Base-by-base conservation (phyloP, 768 basidiomycete species). In the Xerocomellus dryophilus region DNA sequence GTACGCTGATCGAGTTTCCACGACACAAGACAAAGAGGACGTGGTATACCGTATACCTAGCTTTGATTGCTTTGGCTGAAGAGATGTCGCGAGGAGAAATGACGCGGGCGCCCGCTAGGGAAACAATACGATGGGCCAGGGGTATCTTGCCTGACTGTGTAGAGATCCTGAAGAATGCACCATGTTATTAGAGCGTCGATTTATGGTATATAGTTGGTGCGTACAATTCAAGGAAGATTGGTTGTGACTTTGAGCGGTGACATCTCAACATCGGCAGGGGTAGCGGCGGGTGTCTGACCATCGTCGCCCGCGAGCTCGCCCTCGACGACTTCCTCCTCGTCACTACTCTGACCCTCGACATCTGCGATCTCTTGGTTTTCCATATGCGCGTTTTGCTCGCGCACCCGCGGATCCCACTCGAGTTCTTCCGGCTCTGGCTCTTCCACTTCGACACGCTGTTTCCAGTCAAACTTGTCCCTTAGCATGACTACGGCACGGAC, bases 401-500 rank as follows among this genome's bases (percentile, higher is more conserved):
- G 73, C 11, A 73, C 29, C 39, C 81, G 74, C 5, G 85, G 84
- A 59, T 85, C 85, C 84, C 85, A 87, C 18, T 81, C 83, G 35
- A 88, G 70, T 57, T 90, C 89, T 60, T 90, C 87, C 4, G 86
- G 87, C 67, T 90, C 88, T 58, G 88, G 88, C 14, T 83, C 81
- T 62, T 86, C 84, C 12, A 90, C 88, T 56, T 82, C 83, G 20
- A 92, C 86, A n/a, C 90, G 77, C 59, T 83, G 81, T 66, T 84
- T 85, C 86, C 89, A 90, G 43, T 92, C 88, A 66, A 85, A 92
- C 68, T 82, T 86, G 51, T 93, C 90, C 53, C 80, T 73, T 8
- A 93, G 73, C 80, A 93, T 85, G 36, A 76, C 77, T 10, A 93
- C 90, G 0, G 91, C 90, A 40, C 85, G 76, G n/a, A 86, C 78